A percentile compares a stretch with the other conserved stretches of the same genome.
Evolutionary conservation across 2,329 filamentous ascomycete genomes (phyloP).

Genomic region (Lasiodiplodia hormozganensis): DNA sequence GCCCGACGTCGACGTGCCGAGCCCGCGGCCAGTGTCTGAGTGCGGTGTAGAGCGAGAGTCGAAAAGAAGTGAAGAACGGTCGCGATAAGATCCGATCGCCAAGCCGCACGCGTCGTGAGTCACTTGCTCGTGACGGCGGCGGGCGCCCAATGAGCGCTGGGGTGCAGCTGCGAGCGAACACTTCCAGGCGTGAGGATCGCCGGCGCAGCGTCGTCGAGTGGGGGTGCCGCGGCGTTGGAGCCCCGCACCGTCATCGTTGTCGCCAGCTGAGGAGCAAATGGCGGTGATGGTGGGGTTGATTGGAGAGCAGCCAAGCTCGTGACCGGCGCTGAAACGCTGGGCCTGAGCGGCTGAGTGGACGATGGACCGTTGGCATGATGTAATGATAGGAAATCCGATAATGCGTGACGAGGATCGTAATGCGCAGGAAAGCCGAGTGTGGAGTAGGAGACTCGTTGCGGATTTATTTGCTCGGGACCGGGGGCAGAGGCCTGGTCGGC

Average conservation of each 20-base stretch:
- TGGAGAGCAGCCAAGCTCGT: constrained; percentile 22
- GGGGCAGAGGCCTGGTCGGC: constrained; percentile 56
- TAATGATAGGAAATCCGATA: constrained; percentile 26
- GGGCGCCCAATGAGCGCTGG: constrained; percentile 16
- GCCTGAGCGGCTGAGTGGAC: constrained; percentile 17
- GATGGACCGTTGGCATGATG: constrained; percentile 26
- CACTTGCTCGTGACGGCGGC: constrained; percentile 20
- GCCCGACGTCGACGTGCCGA: constrained; percentile 21
- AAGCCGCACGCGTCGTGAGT: constrained; percentile 18
- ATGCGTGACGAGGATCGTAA: constrained; percentile 29
- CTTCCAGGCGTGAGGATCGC: constrained; percentile 22
- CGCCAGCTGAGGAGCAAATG: constrained; percentile 4
- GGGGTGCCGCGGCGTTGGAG: constrained; percentile 13
- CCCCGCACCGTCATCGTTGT: constrained; percentile 13
- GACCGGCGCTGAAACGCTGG: constrained; percentile 28
- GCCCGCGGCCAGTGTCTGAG: constrained; percentile 25
- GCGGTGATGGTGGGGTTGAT: constrained; percentile 29
- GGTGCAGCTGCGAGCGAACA: constrained; percentile 9
- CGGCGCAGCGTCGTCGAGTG: not conserved
- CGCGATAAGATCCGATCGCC: constrained; percentile 27
- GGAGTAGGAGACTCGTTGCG: constrained; percentile 12
- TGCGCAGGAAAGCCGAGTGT: constrained; percentile 12
- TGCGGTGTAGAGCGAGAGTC: constrained; percentile 24
- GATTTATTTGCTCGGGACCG: constrained; percentile 52
- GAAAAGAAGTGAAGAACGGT: constrained; percentile 21